Conservation (phyloP, 164 flowering plant genomes). For the Pachysandra terminalis region DNA sequence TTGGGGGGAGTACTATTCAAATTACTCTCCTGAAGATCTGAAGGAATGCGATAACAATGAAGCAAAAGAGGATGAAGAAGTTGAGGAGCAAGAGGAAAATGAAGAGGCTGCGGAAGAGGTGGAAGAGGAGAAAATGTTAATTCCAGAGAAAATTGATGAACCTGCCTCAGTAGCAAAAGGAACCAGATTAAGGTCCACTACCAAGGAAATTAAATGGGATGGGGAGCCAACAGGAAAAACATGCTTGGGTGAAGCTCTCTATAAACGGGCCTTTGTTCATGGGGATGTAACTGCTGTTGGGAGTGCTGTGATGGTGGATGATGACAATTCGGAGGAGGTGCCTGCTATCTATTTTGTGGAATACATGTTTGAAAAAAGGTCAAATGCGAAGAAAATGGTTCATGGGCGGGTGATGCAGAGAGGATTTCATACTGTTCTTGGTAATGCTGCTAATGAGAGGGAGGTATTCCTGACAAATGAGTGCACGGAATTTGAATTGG, state of each 20-base stretch:
- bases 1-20: constrained; percentile 92
- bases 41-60: constrained; percentile 29
- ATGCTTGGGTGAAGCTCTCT: constrained; percentile 47
- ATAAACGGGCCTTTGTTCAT: constrained; percentile 46
- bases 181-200: constrained; percentile 18
- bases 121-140: constrained; percentile 23
- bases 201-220: constrained; percentile 51
- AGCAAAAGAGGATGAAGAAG: constrained; percentile 37
- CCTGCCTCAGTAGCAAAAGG: constrained; percentile 23
- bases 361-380: constrained; percentile 73
- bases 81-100: constrained; percentile 45
- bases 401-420: constrained; percentile 74
- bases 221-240: constrained; percentile 56
- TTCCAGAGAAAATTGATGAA: constrained; percentile 20
- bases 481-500: constrained; percentile 57
- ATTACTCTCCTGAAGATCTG: constrained; percentile 54
- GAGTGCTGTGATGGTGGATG: constrained; percentile 49
- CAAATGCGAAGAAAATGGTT: constrained; percentile 50
- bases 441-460: constrained; percentile 77
- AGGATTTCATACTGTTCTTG: constrained; percentile 75
- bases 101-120: constrained; percentile 38
- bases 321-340: constrained; percentile 38
- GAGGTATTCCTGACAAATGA: constrained; percentile 81
- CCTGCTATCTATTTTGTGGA: constrained; percentile 66
- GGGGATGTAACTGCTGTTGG: constrained; percentile 60